Base-by-base conservation (phyloP, 805 yeast genomes). In the Zygosaccharomyces kombuchaensis region DNA sequence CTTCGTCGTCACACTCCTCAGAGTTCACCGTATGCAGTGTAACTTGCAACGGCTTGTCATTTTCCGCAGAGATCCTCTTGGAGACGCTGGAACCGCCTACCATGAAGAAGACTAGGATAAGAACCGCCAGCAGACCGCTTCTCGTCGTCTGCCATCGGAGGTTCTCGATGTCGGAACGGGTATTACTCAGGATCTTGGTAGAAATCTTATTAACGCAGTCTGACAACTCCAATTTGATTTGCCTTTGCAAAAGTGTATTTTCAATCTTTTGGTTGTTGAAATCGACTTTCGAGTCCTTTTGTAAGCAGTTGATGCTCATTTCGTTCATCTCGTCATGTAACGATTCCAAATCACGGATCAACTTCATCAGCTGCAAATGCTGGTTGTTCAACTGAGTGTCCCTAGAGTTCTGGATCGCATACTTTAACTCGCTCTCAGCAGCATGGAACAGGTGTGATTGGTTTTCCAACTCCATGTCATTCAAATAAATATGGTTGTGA, bases 141-240 rank as follows among this genome's bases (percentile, higher is more conserved):
- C 96, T 74, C 1, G 96, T 89, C 36, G 91, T 80, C 59, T 87
- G 88, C 99, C 99, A 91, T 56, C 98, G 74, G 50, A 91, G 73
- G 47, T 82, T 80, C 66, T 91, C 99, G 46, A 88, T 86, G 46
- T 88, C 93, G 0, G 93, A 82, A 59, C 87, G 80, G 61, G 89
- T 77, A 6, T 87, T 93, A 27, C 93, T 81, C 50, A 82, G 80
- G 54, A 93, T 74, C 54, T 85, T 85, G 4, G 93, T 85, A 19
- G 86, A 79, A 48, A 91, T 90, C 54, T 87, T 82, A 66, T 88
- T 89, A 54, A 85, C 82, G 37, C 91, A 75, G 58, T 86, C 96
- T 59, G 87, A 95, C 44, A 89, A 80, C 51, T 77, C 76, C 51
- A 86, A 68, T 59, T 82, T 81, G 34, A 87, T 74, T 36, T 74